phyloP scores from a whole-genome alignment of 805 yeast species.

The Barnettozyma botsteinii region DNA sequence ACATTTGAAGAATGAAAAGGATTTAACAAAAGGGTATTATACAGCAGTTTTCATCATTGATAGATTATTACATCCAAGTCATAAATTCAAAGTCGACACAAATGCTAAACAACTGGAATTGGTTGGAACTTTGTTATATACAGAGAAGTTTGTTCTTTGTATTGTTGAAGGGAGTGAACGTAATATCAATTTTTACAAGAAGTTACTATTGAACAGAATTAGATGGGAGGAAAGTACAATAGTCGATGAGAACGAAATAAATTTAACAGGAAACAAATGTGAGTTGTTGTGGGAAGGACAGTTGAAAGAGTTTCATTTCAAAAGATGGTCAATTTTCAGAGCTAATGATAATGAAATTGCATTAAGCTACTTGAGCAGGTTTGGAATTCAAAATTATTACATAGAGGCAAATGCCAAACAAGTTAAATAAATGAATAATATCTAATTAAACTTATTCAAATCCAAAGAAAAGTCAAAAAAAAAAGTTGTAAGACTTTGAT shows the following conservation, averaged over 20 bases:
- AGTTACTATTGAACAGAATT: conserved; percentile 54
- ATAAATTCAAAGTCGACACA: conserved; percentile 66
- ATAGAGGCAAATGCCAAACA: conserved; percentile 27
- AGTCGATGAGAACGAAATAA: conserved; percentile 26
- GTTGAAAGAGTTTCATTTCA: conserved; percentile 46
- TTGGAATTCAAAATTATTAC: conserved; percentile 58
- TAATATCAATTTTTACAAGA: conserved; percentile 55
- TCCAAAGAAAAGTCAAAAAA: background rate
- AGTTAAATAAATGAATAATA: background rate
- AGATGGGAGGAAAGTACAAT: conserved; percentile 56
- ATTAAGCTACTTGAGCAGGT: conserved; percentile 40
- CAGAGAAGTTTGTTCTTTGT: conserved; percentile 44
- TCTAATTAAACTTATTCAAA: background rate
- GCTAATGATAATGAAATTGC: conserved; percentile 47
- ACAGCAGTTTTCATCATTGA: conserved; percentile 56
- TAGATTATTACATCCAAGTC: conserved; percentile 55
- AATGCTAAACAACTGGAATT: conserved; percentile 72
- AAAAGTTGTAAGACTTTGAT: too few relatives aligned
- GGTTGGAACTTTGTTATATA: conserved; percentile 50
- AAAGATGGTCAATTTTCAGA: conserved; percentile 62
- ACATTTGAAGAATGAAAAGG: conserved; percentile 39
- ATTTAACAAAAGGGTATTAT: conserved; percentile 46
- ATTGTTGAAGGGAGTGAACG: conserved; percentile 72
- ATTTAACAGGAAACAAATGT: conserved; percentile 41
- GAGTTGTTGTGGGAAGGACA: conserved; percentile 68